Evolutionary conservation across 805 yeast species (phyloP).

Genomic region (Cyberlindnera sargentensis): DNA sequence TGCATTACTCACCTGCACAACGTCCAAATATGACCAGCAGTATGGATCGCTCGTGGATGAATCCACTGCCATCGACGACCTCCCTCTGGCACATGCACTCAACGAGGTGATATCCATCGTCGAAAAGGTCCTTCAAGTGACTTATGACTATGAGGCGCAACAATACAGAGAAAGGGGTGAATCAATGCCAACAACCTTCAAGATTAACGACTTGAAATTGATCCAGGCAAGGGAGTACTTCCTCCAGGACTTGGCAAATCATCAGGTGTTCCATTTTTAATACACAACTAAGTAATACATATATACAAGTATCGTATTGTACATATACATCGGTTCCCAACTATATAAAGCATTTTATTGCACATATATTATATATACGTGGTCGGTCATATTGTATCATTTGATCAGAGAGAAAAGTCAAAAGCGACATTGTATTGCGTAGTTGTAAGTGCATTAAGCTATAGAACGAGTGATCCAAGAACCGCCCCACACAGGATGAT

Average conservation of each 20-base stretch:
- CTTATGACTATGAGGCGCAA: conserved; percentile 25
- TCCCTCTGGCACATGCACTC: conserved; percentile 28
- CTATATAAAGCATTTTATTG: no score
- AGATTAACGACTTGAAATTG: conserved; percentile 37
- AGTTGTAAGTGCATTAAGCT: conserved; percentile 1
- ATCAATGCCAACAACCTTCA: conserved; percentile 12
- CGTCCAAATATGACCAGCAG: conserved; percentile 25
- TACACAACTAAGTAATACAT: not conserved
- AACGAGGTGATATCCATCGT: conserved; percentile 34
- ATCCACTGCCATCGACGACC: not conserved
- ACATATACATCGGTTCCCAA: no score
- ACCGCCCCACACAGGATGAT: conserved; percentile 3
- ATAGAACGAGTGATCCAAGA: conserved; percentile 7
- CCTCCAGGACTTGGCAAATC: conserved; percentile 4
- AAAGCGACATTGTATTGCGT: no score
- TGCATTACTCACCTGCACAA: conserved; percentile 49
- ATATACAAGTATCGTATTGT: no score
- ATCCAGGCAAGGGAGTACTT: conserved; percentile 35
- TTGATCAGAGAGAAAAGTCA: no score
- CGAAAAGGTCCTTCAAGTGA: conserved; percentile 34
- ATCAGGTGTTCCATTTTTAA: not conserved
- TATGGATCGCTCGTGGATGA: conserved; percentile 6
- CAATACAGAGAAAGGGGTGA: conserved; percentile 10
- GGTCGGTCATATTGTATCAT: no score
- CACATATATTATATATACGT: no score